These are phyloP conservation scores for Theileria annulata DNA, from an alignment of 169 alveolate species.

Conservation along the genomic window DNA sequence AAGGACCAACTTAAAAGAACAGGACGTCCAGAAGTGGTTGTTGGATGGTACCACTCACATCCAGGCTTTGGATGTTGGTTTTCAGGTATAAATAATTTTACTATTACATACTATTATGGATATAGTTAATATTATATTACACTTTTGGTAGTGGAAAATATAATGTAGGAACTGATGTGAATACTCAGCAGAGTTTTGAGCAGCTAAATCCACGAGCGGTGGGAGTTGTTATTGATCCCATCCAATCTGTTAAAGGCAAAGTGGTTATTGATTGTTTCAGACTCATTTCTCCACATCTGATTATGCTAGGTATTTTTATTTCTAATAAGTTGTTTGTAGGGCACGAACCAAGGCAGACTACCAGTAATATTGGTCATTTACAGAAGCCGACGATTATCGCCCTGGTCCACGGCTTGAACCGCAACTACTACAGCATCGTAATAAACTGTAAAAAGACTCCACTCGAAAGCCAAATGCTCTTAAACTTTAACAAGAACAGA, in stretches of 20 bases:
- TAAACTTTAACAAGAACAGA: slow-evolving; percentile 91
- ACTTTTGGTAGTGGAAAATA: not conserved
- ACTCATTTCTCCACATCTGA: slow-evolving; percentile 92
- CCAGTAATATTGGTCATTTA: slow-evolving; percentile 96
- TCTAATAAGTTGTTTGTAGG: slow-evolving; percentile 65
- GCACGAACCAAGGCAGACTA: slow-evolving; percentile 99
- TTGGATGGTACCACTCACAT: slow-evolving; percentile 99
- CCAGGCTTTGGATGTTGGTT: slow-evolving; percentile 99
- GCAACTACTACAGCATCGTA: slow-evolving; percentile 96
- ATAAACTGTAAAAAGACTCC: slow-evolving; percentile 96
- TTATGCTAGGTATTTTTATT: slow-evolving; percentile 77
- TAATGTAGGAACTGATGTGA: slow-evolving; percentile 91
- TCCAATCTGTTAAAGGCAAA: slow-evolving; percentile 97
- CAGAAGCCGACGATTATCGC: slow-evolving; percentile 90
- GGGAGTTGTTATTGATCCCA: slow-evolving; percentile 99
- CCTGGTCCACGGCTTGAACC: slow-evolving; percentile 92
- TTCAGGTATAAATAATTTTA: slow-evolving; percentile 77
- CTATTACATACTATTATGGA: not conserved
- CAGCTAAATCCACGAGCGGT: slow-evolving; percentile 97
- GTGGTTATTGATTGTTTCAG: slow-evolving; percentile 99
- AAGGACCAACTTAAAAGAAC: slow-evolving; percentile 97
- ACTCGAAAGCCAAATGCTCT: slow-evolving; percentile 95
- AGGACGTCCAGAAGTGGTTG: slow-evolving; percentile 95
- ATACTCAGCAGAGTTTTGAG: slow-evolving; percentile 98
- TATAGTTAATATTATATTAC: not conserved